Percentiles rank a stretch among this genome's conserved stretches.
Evolutionary conservation across 371 early-diverging fungal genomes (phyloP).

Genomic region (Mortierella sp.): DNA sequence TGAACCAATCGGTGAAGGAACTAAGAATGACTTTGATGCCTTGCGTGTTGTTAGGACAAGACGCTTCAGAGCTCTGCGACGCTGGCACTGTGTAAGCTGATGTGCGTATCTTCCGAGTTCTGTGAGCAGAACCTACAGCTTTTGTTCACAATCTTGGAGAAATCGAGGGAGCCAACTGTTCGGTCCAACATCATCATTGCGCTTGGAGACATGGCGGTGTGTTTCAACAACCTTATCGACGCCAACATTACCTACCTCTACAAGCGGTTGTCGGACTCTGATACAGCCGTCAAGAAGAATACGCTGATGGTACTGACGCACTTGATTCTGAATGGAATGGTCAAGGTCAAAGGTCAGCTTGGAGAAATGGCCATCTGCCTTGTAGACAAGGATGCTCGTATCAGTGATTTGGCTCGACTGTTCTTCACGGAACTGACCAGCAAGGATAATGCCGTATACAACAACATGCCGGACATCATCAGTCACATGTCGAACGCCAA

Average conservation of each 20-base stretch:
- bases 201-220: constrained; percentile 96
- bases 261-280: constrained; percentile 84
- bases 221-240: constrained; percentile 94
- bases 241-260: constrained; percentile 94
- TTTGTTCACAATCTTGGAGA: constrained; percentile 89
- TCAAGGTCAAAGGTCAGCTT: constrained; percentile 97
- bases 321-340: constrained; percentile 97
- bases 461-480: constrained; percentile 97
- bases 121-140: constrained; percentile 94
- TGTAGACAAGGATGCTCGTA: constrained; percentile 86
- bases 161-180: constrained; percentile 79
- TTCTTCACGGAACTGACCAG: constrained; percentile 96
- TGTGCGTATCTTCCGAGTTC: constrained; percentile 94
- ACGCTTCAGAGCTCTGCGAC: constrained; percentile 86
- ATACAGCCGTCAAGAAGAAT: constrained; percentile 88
- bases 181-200: constrained; percentile 93
- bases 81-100: constrained; percentile 91
- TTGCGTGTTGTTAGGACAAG: constrained; percentile 65
- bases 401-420: constrained; percentile 89
- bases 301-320: constrained; percentile 98
- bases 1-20: neutral
- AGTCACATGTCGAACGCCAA: constrained; percentile 80
- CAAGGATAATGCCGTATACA: constrained; percentile 98
- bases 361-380: constrained; percentile 97
- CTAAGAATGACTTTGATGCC: no score